Conservation (phyloP, 306 rosid genomes). For the Quercus bicolor region DNA sequence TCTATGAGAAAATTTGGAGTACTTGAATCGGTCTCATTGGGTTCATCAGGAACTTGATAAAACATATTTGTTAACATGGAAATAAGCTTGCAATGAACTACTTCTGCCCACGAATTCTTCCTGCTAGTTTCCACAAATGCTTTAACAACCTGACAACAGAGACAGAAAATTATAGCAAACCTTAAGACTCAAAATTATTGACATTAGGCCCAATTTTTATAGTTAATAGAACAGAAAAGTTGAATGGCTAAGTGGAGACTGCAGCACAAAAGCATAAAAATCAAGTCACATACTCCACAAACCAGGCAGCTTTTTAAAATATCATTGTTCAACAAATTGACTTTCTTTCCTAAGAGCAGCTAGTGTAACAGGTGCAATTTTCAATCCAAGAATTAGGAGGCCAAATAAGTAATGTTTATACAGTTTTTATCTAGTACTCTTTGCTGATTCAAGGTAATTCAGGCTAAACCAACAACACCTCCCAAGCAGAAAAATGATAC, state of each 20-base stretch:
- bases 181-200: constrained; percentile 20
- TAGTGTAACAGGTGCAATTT: background rate
- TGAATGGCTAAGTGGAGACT: constrained; percentile 8
- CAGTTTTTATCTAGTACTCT: background rate
- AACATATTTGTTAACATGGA: constrained; percentile 92
- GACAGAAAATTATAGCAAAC: constrained; percentile 28
- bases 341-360: background rate
- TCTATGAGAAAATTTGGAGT: constrained; percentile 64
- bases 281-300: background rate
- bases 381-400: background rate
- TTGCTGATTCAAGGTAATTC: background rate
- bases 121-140: constrained; percentile 70
- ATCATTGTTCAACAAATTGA: background rate
- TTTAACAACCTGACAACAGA: constrained; percentile 63
- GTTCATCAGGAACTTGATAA: constrained; percentile 69
- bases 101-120: constrained; percentile 91
- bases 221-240: background rate
- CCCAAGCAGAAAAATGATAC: background rate
- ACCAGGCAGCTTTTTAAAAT: background rate
- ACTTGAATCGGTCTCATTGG: constrained; percentile 29
- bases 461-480: background rate
- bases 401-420: background rate
- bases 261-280: background rate
- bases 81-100: constrained; percentile 91
- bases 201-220: constrained; percentile 11